Evolutionary conservation across 139 green algal species (phyloP), one percentile per base, ranked within the genome.

Genomic region (Choricystis sp.): DNA sequence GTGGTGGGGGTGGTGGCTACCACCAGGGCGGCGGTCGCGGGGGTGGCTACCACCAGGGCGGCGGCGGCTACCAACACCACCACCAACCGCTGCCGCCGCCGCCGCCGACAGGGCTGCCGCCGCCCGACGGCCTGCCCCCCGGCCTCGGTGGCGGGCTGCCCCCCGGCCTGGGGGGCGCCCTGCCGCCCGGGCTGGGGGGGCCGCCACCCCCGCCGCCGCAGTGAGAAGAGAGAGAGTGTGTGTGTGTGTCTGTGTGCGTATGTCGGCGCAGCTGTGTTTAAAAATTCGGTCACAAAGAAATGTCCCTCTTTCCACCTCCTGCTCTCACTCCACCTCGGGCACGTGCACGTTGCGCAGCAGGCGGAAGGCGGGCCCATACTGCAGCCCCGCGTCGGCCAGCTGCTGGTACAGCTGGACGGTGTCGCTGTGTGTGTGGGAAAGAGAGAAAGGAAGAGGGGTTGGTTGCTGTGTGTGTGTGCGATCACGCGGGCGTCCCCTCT

Each of bases 271-370:
- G n/a, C n/a, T n/a, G n/a, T n/a, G n/a, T n/a, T n/a, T n/a, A n/a
- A n/a, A n/a, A n/a, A n/a, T n/a, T n/a, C n/a, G n/a, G n/a, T n/a
- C 40, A 52, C 40, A 16, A 9, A 52, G 9, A 9, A 52, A 9
- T 52, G 9, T 16, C 40, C 9, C 40, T 16, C 40, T 16, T 9
- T 52, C 40, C 40, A 9, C 9, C 40, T 16, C 40, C 40, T 21
- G 9, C 9, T 52, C 9, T 52, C 40, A 52, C 40, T 52, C 40
- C 58, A 78, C 21, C 30, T 88, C 78, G 2, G 88, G 86, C 4
- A 88, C 81, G 62, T 95, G 87, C 57, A 95, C 84, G 59, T 95
- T 95, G 23, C 85, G 65, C 60, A 95, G 80, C 57, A 95, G 79
- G 30, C 87, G 66, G 75, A 95, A 95, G 3, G 87, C 78, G 0